Conservation (phyloP, 352 stramenopile genomes). For the Globisporangium lucens region DNA sequence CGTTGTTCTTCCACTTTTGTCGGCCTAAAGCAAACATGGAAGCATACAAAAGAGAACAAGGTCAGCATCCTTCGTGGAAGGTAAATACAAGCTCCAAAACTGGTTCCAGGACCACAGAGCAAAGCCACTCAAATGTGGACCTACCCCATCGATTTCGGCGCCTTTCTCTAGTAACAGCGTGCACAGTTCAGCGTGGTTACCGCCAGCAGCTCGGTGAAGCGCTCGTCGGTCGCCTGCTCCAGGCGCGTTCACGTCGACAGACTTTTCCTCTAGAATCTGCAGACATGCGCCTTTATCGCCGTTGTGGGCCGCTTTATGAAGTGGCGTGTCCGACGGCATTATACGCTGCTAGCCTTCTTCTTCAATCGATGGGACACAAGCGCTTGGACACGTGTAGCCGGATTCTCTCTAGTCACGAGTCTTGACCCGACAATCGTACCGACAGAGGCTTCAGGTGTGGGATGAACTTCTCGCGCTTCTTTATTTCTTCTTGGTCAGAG, state of each 20-base stretch:
- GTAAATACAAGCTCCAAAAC: neutral
- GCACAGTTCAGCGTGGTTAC: constrained; percentile 88
- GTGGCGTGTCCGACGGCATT: constrained; percentile 87
- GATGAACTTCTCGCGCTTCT: neutral
- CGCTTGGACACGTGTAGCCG: neutral
- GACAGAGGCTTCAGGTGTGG: neutral
- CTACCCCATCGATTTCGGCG: constrained; percentile 82
- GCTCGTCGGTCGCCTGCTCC: constrained; percentile 84
- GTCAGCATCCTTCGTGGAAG: neutral
- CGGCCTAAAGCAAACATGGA: constrained; percentile 42
- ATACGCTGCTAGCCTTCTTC: constrained; percentile 4
- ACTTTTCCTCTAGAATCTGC: constrained; percentile 86
- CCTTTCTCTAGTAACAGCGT: constrained; percentile 84
- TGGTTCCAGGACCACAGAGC: neutral
- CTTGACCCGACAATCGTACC: neutral
- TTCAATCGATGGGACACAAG: neutral
- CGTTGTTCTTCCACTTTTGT: constrained; percentile 91
- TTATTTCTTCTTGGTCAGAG: neutral
- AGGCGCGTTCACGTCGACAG: constrained; percentile 85
- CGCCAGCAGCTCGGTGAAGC: constrained; percentile 84
- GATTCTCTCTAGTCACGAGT: neutral
- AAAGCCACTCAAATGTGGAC: constrained; percentile 11
- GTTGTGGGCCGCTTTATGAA: constrained; percentile 91
- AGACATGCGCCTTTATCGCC: constrained; percentile 86
- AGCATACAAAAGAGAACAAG: neutral